phyloP scores from a whole-genome alignment of 345 rosid species.

The Gossypium thurberi region DNA sequence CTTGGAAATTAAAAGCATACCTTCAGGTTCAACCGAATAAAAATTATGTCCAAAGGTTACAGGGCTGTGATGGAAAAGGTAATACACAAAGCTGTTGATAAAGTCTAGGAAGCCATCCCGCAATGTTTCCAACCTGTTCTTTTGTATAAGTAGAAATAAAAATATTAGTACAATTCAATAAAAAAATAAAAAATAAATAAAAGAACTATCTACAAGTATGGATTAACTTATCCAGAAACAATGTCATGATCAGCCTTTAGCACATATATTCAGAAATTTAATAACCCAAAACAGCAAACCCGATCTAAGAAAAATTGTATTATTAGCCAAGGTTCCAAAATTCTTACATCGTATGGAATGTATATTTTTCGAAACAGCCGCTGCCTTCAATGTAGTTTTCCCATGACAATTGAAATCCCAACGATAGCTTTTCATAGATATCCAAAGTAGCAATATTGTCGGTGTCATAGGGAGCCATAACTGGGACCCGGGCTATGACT shows the following conservation, averaged over 20 bases:
- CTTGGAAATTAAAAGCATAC: background rate
- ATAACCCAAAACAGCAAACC: too few relatives aligned
- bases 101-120: too few relatives aligned
- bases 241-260: too few relatives aligned
- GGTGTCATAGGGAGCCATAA: background rate
- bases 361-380: background rate
- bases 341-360: background rate
- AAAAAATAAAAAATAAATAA: background rate
- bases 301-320: too few relatives aligned
- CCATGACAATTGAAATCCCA: background rate
- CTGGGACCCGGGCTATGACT: background rate
- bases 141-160: too few relatives aligned
- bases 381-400: fast-evolving
- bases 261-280: too few relatives aligned
- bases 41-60: background rate
- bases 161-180: background rate
- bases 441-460: background rate
- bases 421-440: background rate
- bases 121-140: too few relatives aligned
- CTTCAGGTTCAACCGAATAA: background rate
- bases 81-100: background rate
- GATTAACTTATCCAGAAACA: too few relatives aligned
- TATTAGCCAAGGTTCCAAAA: background rate
- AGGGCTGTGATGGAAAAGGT: background rate
- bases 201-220: too few relatives aligned